Evolutionary conservation across 129 eudicot species (phyloP), one percentile per base, ranked within the genome.

Genomic region (Centaurea solstitialis): DNA sequence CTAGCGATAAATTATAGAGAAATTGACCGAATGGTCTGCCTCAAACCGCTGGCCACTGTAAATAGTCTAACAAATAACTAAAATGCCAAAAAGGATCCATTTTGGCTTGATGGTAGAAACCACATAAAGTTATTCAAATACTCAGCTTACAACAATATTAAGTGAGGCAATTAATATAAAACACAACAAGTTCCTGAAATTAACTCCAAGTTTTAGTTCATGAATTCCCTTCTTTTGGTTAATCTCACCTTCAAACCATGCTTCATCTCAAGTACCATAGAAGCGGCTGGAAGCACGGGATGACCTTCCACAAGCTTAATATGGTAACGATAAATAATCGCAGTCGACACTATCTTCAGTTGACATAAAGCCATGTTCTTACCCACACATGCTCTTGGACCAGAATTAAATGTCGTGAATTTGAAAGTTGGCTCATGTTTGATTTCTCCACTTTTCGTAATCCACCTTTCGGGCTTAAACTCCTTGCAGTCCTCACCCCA

Each of bases 401-500:
- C 91, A 3, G 82, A 84, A 40, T 79, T 79, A 53, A 88, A 88
- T 5, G 77, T 77, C 5, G 87, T 41, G 20, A 85, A 88, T 84
- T 81, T 87, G 81, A 20, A 81, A 17, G 86, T 77, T 9, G 91
- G 88, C 24, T 81, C 91, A 30, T 78, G 74, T 64, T 81, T 87
- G 72, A 78, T 62, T 15, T 20, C 30, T 13, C 88, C 91, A 0
- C 33, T 9, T 45, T 72, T 61, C 0, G 91, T 22, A 30, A 87
- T 24, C 91, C 91, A 87, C 41, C 91, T 87, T 83, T 74, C 86
- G 0, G 91, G 91, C 91, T 87, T 87, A 47, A 87, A 84, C 3
- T 87, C 88, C 67, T 80, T 18, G 82, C 88, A 87, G 73, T 84
- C 90, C 9, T 75, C 73, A 0, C 88, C 88, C 88, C 88, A 84